Conservation (phyloP, 208 protist genomes). For the Zelonia costaricensis region DNA sequence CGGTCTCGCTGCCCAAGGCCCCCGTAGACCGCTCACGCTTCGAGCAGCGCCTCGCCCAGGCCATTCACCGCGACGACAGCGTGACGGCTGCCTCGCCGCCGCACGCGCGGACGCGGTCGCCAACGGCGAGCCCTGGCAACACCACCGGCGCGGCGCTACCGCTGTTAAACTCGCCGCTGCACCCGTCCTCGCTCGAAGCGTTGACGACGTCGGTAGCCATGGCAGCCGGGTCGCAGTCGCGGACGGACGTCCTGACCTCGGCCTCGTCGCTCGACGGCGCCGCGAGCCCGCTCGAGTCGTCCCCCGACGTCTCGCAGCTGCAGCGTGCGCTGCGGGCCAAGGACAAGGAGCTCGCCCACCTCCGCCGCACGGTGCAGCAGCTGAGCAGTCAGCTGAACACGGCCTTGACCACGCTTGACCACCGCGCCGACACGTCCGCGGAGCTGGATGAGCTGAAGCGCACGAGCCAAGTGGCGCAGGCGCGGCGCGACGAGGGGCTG, state of each 20-base stretch:
- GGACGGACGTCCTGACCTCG: too few relatives aligned
- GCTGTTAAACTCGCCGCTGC: too few relatives aligned
- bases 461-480: conserved; percentile 27
- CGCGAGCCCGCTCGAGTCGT: too few relatives aligned
- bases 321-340: conserved; percentile 23
- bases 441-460: conserved; percentile 47
- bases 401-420: conserved; percentile 54
- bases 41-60: background rate
- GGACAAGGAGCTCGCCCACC: conserved; percentile 46
- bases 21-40: conserved; percentile 1
- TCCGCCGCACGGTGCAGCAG: conserved; percentile 55
- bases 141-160: too few relatives aligned
- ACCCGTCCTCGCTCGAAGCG: too few relatives aligned
- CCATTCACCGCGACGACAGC: background rate
- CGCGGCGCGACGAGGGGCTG: conserved; percentile 25
- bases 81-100: too few relatives aligned
- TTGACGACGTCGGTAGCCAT: too few relatives aligned
- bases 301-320: too few relatives aligned
- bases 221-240: too few relatives aligned
- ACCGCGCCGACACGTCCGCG: conserved; percentile 48
- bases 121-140: too few relatives aligned
- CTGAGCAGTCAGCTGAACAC: conserved; percentile 57
- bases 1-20: background rate
- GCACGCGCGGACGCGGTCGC: too few relatives aligned
- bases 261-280: too few relatives aligned